A percentile compares a stretch with the other conserved stretches of the same genome.
Evolutionary conservation across 441 rosid genomes (phyloP).

Genomic region (Brassica hybrid): DNA sequence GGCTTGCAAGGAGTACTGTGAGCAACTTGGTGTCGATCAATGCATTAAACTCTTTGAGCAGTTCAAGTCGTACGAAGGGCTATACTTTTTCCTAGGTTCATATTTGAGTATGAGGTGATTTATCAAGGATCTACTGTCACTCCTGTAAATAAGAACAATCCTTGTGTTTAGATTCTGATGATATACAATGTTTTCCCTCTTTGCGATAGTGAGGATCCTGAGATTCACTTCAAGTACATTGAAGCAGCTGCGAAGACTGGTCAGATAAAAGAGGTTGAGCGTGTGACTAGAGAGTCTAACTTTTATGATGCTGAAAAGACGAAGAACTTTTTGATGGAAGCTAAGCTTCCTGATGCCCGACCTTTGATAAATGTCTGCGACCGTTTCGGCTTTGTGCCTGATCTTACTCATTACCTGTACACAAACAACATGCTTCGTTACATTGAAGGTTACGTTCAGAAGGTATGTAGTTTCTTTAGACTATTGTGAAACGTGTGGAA

Average conservation of each 20-base stretch:
- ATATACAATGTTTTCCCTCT: conserved; percentile 40
- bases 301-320: conserved; percentile 96
- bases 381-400: conserved; percentile 94
- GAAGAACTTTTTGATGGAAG: conserved; percentile 95
- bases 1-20: conserved; percentile 97
- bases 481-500: not conserved
- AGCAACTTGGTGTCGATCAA: conserved; percentile 92
- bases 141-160: conserved; percentile 22
- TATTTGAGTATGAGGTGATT: conserved; percentile 92
- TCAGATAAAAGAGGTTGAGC: conserved; percentile 98
- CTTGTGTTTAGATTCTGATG: conserved; percentile 31
- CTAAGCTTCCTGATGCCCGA: conserved; percentile 96
- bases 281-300: conserved; percentile 95
- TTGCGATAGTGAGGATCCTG: conserved; percentile 95
- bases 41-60: conserved; percentile 98
- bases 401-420: conserved; percentile 93
- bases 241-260: conserved; percentile 99
- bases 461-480: conserved; percentile 52
- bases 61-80: conserved; percentile 97
- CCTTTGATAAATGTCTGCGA: conserved; percentile 97
- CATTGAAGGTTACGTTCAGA: conserved; percentile 96
- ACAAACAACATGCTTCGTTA: conserved; percentile 95
- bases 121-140: conserved; percentile 18
- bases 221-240: conserved; percentile 92
- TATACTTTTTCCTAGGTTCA: conserved; percentile 96